These are phyloP conservation scores for Tulasnella sp. DNA, from an alignment of 768 basidiomycete species.

Conservation along the genomic window DNA sequence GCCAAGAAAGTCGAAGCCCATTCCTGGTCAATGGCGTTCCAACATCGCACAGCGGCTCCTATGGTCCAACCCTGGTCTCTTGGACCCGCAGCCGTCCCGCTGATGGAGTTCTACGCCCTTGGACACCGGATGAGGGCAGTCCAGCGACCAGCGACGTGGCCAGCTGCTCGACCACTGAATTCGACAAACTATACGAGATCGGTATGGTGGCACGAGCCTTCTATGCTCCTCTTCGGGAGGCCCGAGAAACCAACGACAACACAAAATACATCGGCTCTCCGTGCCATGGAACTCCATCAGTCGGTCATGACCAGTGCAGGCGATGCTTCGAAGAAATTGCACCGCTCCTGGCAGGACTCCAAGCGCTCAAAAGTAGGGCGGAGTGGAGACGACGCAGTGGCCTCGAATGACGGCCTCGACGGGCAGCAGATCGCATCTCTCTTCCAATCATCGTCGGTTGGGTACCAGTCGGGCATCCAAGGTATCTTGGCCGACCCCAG, in stretches of 20 bases:
- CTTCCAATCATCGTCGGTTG: not conserved
- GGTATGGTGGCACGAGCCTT: not conserved
- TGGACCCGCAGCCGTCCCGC: not conserved
- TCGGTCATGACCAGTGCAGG: not conserved
- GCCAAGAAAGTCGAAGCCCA: conserved; percentile 3
- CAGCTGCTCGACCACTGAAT: not conserved
- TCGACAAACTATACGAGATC: not conserved
- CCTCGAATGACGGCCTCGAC: no score
- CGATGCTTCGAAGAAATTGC: not conserved
- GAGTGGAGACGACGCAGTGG: not conserved
- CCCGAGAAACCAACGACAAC: not conserved
- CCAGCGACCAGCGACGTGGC: not conserved
- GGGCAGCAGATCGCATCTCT: not conserved
- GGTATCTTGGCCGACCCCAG: not conserved
- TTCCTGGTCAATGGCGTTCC: not conserved
- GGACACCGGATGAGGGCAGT: not conserved
- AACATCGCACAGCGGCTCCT: not conserved
- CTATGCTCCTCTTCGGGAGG: not conserved
- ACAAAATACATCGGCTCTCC: not conserved
- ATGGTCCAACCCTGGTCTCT: not conserved
- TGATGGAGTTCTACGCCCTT: conserved; percentile 1
- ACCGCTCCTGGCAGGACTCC: not conserved
- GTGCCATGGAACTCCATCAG: not conserved
- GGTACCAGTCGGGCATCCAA: not conserved
- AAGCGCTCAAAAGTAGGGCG: not conserved